Evolutionary conservation across 2,329 filamentous ascomycete genomes (phyloP).

Genomic region (Mariannaea elegans): DNA sequence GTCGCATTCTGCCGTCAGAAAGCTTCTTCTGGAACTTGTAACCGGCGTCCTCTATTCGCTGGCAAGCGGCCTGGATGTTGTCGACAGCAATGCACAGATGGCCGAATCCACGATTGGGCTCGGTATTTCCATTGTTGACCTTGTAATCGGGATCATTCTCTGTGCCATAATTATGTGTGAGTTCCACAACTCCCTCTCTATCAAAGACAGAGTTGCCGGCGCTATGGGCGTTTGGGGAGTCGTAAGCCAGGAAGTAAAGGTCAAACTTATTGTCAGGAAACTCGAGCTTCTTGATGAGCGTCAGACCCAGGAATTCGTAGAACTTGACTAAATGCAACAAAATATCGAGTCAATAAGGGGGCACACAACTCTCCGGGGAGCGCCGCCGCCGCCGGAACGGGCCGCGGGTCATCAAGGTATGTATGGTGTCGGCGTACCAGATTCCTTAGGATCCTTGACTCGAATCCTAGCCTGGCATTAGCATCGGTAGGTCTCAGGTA

Average conservation of each 20-base stretch:
- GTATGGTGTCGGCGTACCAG: conserved; percentile 56
- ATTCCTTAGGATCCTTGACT: conserved; percentile 91
- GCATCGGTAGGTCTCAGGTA: conserved; percentile 18
- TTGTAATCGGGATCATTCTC: conserved; percentile 84
- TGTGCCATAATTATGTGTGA: conserved; percentile 87
- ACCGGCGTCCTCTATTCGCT: conserved; percentile 87
- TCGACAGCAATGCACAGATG: conserved; percentile 87
- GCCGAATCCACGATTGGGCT: conserved; percentile 84
- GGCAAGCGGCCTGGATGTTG: conserved; percentile 88
- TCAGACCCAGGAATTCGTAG: conserved; percentile 93
- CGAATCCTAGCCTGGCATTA: conserved; percentile 71
- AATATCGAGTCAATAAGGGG: neutral
- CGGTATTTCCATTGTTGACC: conserved; percentile 88
- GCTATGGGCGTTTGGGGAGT: conserved; percentile 78
- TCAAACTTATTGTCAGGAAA: conserved; percentile 92
- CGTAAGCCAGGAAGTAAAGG: conserved; percentile 94
- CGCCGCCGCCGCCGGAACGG: neutral
- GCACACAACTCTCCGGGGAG: neutral
- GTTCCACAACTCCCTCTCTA: conserved; percentile 88
- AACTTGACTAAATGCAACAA: conserved; percentile 73
- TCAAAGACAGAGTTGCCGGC: conserved; percentile 77
- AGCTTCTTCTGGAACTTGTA: conserved; percentile 97
- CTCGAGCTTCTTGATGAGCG: conserved; percentile 79
- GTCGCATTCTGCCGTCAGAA: conserved; percentile 83
- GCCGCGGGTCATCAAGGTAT: conserved; percentile 34